A percentile compares a stretch with the other conserved stretches of the same genome.
Conservation (phyloP, 768 basidiomycete genomes). For the Pleurotus cornucopiae region DNA sequence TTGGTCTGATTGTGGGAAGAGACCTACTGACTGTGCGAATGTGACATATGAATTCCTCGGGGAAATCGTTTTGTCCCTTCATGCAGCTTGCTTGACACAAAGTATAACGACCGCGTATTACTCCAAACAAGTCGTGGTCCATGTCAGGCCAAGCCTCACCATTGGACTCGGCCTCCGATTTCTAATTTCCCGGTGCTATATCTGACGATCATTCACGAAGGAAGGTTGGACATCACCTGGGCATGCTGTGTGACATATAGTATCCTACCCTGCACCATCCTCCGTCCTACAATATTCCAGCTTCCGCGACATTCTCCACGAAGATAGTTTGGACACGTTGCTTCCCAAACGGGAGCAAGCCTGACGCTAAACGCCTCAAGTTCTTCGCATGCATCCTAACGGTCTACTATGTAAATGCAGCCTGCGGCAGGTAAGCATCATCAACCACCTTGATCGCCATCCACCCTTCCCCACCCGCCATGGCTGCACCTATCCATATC, state of each 20-base stretch:
- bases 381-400: slow-evolving; percentile 7
- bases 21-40: background rate
- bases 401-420: slow-evolving; percentile 7
- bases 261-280: background rate
- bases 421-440: background rate
- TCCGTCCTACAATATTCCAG: slow-evolving; percentile 1
- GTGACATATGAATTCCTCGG: background rate
- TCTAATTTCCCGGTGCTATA: too few relatives aligned
- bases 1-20: background rate
- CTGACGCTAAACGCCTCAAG: slow-evolving; percentile 8
- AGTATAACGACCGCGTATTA: background rate
- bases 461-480: background rate
- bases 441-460: slow-evolving; percentile 4
- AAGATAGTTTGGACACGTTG: slow-evolving; percentile 1
- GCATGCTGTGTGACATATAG: slow-evolving; percentile 3
- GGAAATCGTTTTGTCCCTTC: too few relatives aligned
- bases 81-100: too few relatives aligned
- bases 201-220: background rate
- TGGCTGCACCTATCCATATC: slow-evolving; percentile 4
- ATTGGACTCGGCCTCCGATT: too few relatives aligned
- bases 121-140: background rate
- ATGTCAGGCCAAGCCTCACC: background rate
- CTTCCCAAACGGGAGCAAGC: slow-evolving; percentile 8
- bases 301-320: slow-evolving; percentile 1
- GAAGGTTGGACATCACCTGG: background rate